Base-by-base conservation (phyloP, 2,329 filamentous ascomycete species). In the Leptoxyphium fumago region DNA sequence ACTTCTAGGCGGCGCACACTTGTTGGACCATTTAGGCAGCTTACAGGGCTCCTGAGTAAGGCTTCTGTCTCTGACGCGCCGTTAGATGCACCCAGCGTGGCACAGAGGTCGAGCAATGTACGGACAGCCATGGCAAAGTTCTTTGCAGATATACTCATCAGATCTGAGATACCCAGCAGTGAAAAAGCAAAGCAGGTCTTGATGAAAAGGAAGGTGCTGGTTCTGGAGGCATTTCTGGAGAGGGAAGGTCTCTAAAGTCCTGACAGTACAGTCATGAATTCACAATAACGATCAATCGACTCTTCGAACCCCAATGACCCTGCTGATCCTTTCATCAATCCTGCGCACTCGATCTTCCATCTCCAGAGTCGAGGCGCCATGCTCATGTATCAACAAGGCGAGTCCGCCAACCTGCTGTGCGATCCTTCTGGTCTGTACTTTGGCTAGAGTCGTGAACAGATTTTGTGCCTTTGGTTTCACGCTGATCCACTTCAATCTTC, bases 71-170 rank as follows among this genome's bases (percentile, higher is more conserved):
- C 32, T 15, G 32, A 36, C 13, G 32, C 32, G 11, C 13, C 32
- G 3, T 5, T 15, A 5, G 13, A 15, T 36, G 32, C 3, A 5
- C 15, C 15, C 3, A 36, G 13, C 11, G 32, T 13, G 32, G 32
- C 9, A 9, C 32, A 9, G 3, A 13, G 15, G 15, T 13, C 13
- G 15, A 15, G 44, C 67, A 74, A 48, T 32, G 45, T 67, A 70
- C 1, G 72, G 80, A 43, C 77, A 82, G 61, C 72, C 64, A 75
- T 81, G 34, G 79, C 82, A 0, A 73, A 77, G 41, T 63, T 85
- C 0, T 81, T 91, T 50, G 75, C 76, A 1, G 66, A 67, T 1
- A 67, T 76, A 0, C 68, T 86, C 10, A 80, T 87, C 46, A 71
- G 79, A 7, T 59, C 65, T 2, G 57, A 65, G 1, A 52, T 40